These are phyloP conservation scores for Triticum monococcum DNA, from an alignment of 176 grass and related monocot species.

Conservation along the genomic window DNA sequence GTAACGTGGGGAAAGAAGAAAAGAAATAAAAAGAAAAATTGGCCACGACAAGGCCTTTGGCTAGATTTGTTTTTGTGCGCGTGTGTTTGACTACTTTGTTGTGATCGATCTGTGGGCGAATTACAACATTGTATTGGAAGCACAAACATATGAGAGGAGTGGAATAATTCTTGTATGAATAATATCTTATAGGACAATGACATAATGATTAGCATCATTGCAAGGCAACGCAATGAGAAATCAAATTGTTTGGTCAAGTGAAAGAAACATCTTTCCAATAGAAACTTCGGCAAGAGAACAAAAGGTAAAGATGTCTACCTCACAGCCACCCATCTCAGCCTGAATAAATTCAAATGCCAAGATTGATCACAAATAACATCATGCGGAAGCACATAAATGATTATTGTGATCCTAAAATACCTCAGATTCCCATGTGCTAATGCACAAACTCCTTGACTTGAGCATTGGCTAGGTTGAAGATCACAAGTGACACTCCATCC, in stretches of 20 bases:
- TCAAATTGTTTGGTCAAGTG: neutral
- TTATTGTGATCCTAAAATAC: neutral
- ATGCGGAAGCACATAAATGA: neutral
- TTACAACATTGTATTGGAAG: too few relatives aligned
- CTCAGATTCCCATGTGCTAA: neutral
- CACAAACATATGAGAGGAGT: too few relatives aligned
- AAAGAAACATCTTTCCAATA: neutral
- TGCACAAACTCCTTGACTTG: neutral
- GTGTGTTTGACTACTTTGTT: too few relatives aligned
- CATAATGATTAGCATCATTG: neutral
- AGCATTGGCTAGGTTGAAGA: neutral
- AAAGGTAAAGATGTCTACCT: neutral
- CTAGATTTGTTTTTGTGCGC: too few relatives aligned
- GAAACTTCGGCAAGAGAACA: neutral
- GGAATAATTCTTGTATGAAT: too few relatives aligned
- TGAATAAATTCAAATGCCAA: neutral
- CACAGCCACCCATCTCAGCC: too few relatives aligned
- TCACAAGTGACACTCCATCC: too few relatives aligned
- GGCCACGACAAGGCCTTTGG: too few relatives aligned
- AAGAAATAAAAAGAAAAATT: too few relatives aligned
- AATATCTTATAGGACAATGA: neutral
- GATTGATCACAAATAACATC: neutral
- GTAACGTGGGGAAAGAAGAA: too few relatives aligned
- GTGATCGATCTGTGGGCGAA: too few relatives aligned
- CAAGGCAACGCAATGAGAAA: neutral